These are phyloP conservation scores for Colletotrichum truncatum DNA, from an alignment of 2,329 filamentous ascomycete genomes.

Conservation along the genomic window DNA sequence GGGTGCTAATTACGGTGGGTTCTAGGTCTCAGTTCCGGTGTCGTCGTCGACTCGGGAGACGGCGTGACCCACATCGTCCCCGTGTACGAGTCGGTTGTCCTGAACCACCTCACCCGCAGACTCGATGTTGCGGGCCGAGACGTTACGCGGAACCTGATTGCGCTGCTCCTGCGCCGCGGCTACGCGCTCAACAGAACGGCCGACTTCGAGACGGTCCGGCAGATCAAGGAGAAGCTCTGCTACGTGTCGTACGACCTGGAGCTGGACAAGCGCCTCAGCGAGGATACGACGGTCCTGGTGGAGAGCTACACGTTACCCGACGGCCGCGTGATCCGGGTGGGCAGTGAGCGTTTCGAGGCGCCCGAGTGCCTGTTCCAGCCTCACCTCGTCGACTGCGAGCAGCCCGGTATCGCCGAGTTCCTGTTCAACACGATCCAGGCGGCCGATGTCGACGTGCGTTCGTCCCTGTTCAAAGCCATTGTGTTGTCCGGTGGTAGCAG, in stretches of 20 bases:
- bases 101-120: conserved; percentile 94
- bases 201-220: conserved; percentile 97
- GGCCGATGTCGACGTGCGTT: conserved; percentile 93
- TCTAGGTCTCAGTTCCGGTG: conserved; percentile 84
- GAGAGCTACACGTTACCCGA: conserved; percentile 98
- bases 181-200: conserved; percentile 98
- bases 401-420: conserved; percentile 95
- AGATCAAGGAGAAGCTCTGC: conserved; percentile 99
- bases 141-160: conserved; percentile 98
- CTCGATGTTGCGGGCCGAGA: conserved; percentile 96
- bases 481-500: conserved; percentile 96
- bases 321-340: conserved; percentile 93
- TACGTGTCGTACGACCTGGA: conserved; percentile 99
- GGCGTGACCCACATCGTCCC: conserved; percentile 99
- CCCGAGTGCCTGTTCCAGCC: conserved; percentile 99
- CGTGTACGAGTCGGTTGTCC: conserved; percentile 96
- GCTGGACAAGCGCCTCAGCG: conserved; percentile 92
- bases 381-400: conserved; percentile 96
- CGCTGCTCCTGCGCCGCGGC: conserved; percentile 88
- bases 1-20: conserved; percentile 5
- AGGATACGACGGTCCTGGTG: conserved; percentile 96
- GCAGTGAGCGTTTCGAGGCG: conserved; percentile 96
- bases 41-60: conserved; percentile 98
- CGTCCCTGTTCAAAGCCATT: conserved; percentile 95
- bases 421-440: conserved; percentile 98